Evolutionary conservation across 208 protist species (phyloP).

Genomic region (Wallacemonas sp.): DNA sequence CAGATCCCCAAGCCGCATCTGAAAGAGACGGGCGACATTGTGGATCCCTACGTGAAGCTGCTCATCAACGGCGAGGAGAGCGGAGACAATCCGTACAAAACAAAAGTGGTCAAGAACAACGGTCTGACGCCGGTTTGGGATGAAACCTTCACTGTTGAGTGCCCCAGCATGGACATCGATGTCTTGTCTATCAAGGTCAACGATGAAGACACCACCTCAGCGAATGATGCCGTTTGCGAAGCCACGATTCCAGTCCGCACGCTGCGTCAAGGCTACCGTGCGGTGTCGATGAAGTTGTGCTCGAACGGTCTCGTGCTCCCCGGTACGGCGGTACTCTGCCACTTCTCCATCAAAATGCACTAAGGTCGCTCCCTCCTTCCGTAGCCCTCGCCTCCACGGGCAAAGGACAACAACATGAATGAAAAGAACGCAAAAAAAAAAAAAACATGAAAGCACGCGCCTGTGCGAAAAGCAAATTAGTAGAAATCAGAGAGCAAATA

Average conservation of each 20-base stretch:
- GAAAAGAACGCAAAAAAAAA: no score
- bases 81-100: conserved; percentile 21
- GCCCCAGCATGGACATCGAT: conserved; percentile 46
- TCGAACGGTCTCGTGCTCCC: conserved; percentile 34
- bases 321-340: conserved; percentile 40
- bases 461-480: no score
- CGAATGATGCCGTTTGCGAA: conserved; percentile 48
- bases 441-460: no score
- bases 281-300: conserved; percentile 57
- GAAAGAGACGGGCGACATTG: conserved; percentile 58
- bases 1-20: conserved; percentile 66
- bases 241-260: conserved; percentile 38
- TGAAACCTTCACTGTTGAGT: conserved; percentile 44
- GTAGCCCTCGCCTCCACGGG: no score
- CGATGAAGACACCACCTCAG: conserved; percentile 46
- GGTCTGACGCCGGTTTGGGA: conserved; percentile 70
- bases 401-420: no score
- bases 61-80: conserved; percentile 43
- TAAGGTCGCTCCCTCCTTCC: neutral
- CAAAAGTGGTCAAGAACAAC: conserved; percentile 64
- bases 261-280: conserved; percentile 44
- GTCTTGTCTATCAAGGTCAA: conserved; percentile 49
- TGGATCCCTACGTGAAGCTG: conserved; percentile 71
- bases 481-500: no score
- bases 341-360: conserved; percentile 36